Conservation (phyloP, 2,329 filamentous ascomycete species). For the Blastomyces gilchristii region DNA sequence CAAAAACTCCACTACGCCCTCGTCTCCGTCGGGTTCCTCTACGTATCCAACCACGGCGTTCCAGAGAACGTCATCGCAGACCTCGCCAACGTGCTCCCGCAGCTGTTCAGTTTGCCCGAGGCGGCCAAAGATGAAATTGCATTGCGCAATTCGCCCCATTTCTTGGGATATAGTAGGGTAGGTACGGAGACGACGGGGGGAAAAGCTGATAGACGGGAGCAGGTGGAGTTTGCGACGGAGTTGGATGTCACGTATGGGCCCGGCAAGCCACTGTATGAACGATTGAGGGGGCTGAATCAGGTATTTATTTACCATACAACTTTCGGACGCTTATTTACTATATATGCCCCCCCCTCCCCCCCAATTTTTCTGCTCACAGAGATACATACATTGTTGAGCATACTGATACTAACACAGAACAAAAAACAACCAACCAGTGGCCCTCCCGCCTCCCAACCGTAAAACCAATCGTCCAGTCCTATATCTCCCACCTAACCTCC, state of each 20-base stretch:
- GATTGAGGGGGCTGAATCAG: slow-evolving; percentile 41
- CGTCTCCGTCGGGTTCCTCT: slow-evolving; percentile 21
- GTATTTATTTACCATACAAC: slow-evolving; percentile 18
- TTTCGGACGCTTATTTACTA: slow-evolving; percentile 13
- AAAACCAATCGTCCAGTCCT: slow-evolving; percentile 35
- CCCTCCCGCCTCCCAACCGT: slow-evolving; percentile 30
- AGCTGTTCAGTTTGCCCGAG: slow-evolving; percentile 17
- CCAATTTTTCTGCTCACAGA: not conserved
- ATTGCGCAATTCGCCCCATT: slow-evolving; percentile 46
- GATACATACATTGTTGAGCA: not conserved
- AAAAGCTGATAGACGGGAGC: slow-evolving; percentile 44
- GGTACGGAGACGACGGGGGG: slow-evolving; percentile 49
- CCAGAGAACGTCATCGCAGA: slow-evolving; percentile 14
- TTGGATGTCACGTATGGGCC: slow-evolving; percentile 30
- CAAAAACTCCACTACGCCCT: slow-evolving; percentile 20
- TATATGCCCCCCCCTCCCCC: slow-evolving; percentile 14
- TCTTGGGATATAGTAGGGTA: slow-evolving; percentile 49
- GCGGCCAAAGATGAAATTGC: slow-evolving; percentile 18
- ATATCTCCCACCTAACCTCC: slow-evolving; percentile 42
- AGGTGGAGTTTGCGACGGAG: slow-evolving; percentile 52
- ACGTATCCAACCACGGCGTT: slow-evolving; percentile 20
- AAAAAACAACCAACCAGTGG: slow-evolving; percentile 28
- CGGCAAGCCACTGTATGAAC: slow-evolving; percentile 32
- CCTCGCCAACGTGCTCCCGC: slow-evolving; percentile 16
- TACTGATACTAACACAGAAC: not conserved